Percentiles rank a stretch among this genome's conserved stretches.
Evolutionary conservation across 2,329 filamentous ascomycete species (phyloP).

Genomic region (Chaetomium olivaceum): DNA sequence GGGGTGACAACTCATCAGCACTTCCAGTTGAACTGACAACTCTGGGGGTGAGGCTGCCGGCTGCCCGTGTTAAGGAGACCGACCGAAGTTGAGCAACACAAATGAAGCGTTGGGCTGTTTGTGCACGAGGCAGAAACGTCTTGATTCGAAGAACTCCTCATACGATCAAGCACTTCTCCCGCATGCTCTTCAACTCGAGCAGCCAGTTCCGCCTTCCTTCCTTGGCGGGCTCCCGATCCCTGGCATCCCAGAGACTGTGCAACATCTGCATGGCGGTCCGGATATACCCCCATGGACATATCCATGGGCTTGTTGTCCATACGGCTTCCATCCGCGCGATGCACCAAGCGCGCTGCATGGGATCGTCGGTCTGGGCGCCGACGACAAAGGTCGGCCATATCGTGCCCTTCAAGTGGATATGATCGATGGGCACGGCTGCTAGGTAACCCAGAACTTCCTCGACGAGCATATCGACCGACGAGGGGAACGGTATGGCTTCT

Average conservation of each 20-base stretch:
- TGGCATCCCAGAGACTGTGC: constrained; percentile 45
- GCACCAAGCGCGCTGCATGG: constrained; percentile 49
- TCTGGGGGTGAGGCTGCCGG: not conserved
- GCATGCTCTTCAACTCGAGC: constrained; percentile 44
- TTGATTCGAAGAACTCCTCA: constrained; percentile 24
- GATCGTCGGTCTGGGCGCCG: constrained; percentile 52
- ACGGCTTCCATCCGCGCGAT: constrained; percentile 43
- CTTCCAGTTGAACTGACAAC: not conserved
- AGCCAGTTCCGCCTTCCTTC: constrained; percentile 44
- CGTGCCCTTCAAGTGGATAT: constrained; percentile 57
- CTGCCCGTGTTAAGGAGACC: not conserved
- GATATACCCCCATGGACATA: constrained; percentile 52
- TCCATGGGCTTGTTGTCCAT: constrained; percentile 41
- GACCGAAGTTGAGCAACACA: not conserved
- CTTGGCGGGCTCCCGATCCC: constrained; percentile 35
- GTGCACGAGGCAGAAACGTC: not conserved
- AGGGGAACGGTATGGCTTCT: constrained; percentile 31
- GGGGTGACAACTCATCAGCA: not conserved
- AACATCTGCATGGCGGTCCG: constrained; percentile 50
- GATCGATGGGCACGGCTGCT: constrained; percentile 48
- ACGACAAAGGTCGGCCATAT: constrained; percentile 59
- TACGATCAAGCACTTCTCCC: constrained; percentile 48
- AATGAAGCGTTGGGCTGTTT: not conserved
- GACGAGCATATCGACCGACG: constrained; percentile 41
- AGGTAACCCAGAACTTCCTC: constrained; percentile 51